Conservation (phyloP, 768 basidiomycete species). For the Lentinula edodes region DNA sequence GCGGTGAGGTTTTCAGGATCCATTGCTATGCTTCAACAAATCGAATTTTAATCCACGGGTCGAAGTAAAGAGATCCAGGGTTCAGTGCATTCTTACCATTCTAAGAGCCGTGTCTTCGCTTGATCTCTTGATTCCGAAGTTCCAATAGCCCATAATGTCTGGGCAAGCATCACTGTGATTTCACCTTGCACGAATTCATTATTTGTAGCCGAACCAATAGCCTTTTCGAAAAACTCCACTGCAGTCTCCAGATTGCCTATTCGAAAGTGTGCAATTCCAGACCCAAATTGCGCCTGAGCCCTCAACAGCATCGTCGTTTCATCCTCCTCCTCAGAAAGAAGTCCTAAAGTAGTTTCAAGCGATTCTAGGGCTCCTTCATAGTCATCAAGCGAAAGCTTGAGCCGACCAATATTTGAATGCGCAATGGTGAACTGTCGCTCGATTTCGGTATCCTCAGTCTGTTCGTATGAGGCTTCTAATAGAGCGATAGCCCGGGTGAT, state of each 20-base stretch:
- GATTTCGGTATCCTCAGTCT: conserved; percentile 70
- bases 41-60: neutral
- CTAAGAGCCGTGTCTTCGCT: conserved; percentile 74
- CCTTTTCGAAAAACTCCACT: conserved; percentile 60
- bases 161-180: conserved; percentile 71
- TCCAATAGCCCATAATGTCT: conserved; percentile 79
- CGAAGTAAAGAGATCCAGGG: neutral
- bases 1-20: conserved; percentile 79
- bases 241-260: conserved; percentile 57
- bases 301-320: conserved; percentile 36
- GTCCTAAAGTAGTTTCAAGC: conserved; percentile 66
- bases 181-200: conserved; percentile 54
- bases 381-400: conserved; percentile 57
- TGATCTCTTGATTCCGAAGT: conserved; percentile 70
- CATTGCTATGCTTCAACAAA: conserved; percentile 53
- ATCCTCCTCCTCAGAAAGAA: conserved; percentile 50
- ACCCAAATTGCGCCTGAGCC: conserved; percentile 63
- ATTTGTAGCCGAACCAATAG: conserved; percentile 49
- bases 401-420: conserved; percentile 74
- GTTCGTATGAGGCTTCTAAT: conserved; percentile 86
- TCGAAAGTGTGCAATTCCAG: conserved; percentile 69
- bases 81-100: conserved; percentile 52
- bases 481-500: conserved; percentile 60
- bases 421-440: conserved; percentile 80
- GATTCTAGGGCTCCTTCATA: conserved; percentile 59